phyloP scores from a whole-genome alignment of 768 basidiomycete genomes.

The Strobilomyces dryophilus region DNA sequence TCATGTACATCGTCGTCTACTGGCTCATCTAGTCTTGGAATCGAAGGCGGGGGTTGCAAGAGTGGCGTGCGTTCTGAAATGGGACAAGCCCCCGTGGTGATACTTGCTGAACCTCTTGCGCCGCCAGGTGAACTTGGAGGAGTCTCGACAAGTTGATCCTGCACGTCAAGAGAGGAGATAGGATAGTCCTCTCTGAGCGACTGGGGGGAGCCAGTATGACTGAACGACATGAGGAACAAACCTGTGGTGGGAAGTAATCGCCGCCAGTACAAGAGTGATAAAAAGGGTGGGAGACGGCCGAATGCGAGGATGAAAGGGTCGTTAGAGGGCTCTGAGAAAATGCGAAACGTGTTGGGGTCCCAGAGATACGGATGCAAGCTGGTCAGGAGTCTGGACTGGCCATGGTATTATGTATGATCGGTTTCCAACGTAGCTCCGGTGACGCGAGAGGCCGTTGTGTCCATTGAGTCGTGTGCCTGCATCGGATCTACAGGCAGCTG shows the following conservation, averaged over 20 bases:
- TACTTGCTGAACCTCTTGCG: neutral
- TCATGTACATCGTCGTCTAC: slow-evolving; percentile 24
- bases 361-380: no score
- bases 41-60: slow-evolving; percentile 40
- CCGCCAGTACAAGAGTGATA: neutral
- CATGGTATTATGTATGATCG: no score
- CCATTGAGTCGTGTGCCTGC: no score
- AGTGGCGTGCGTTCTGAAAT: slow-evolving; percentile 55
- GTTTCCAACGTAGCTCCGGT: no score
- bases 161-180: slow-evolving; percentile 40
- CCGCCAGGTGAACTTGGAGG: slow-evolving; percentile 16
- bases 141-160: slow-evolving; percentile 1
- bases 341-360: no score
- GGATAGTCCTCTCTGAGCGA: slow-evolving; percentile 67
- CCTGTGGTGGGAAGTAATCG: neutral
- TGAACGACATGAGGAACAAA: slow-evolving; percentile 14
- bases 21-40: slow-evolving; percentile 55
- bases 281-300: no score
- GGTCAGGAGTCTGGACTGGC: no score
- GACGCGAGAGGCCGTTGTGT: no score
- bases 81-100: neutral
- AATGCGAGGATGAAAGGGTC: no score
- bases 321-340: no score
- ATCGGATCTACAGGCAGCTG: no score
- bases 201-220: slow-evolving; percentile 14